These are phyloP conservation scores for Fusarium sp. DNA, from an alignment of 2,329 filamentous ascomycete genomes.

Conservation along the genomic window DNA sequence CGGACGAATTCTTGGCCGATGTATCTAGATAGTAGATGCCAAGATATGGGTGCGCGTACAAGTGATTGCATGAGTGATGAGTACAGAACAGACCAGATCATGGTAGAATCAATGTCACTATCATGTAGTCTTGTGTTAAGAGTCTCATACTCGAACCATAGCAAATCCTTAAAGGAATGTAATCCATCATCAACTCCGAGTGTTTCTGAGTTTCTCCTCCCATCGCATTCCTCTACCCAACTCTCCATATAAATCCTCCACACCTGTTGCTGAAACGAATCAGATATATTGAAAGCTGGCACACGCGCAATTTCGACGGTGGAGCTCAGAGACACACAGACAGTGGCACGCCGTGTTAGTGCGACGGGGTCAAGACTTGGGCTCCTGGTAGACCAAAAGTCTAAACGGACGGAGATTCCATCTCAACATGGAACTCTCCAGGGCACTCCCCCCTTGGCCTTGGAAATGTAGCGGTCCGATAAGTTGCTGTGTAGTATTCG, in stretches of 20 bases:
- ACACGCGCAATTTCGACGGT: conserved; percentile 42
- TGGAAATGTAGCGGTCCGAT: background rate
- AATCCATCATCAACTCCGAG: background rate
- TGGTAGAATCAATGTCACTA: background rate
- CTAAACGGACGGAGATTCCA: conserved; percentile 6
- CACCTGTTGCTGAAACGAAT: conserved; percentile 28
- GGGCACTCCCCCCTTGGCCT: background rate
- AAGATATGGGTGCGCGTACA: conserved; percentile 11
- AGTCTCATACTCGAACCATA: background rate
- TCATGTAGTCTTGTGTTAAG: background rate
- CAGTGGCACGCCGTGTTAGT: conserved; percentile 13
- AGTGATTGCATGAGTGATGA: background rate
- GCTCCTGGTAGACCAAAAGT: conserved; percentile 22
- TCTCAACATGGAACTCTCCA: background rate
- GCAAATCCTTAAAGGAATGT: conserved; percentile 4
- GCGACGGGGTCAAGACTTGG: conserved; percentile 1
- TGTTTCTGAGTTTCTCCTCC: background rate
- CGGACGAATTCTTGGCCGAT: conserved; percentile 30
- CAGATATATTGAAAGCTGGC: conserved; percentile 41
- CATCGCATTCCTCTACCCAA: background rate
- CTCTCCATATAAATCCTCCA: conserved; percentile 3
- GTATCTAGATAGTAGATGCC: conserved; percentile 12
- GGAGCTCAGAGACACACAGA: conserved; percentile 20
- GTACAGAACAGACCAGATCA: background rate
- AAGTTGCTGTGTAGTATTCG: background rate